Evolutionary conservation across 139 green algal species (phyloP), one percentile per base, ranked within the genome.

Genomic region (Tetradesmus lagerheimii): DNA sequence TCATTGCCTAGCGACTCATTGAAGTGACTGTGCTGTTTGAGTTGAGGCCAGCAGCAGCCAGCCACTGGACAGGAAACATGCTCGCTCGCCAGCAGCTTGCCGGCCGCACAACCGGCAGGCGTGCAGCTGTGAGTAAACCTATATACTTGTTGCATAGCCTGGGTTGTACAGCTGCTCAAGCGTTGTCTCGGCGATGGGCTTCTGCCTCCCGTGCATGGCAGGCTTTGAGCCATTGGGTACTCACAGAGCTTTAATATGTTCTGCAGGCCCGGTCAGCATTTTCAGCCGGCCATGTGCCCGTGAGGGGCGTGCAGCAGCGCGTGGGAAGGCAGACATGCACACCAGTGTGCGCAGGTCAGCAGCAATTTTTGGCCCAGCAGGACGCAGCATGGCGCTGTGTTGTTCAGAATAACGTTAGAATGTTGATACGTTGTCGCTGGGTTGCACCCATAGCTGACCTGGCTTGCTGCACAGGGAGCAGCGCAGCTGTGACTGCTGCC

Each of bases 261-360:
- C 1, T 38, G 85, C 85, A 83, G 85, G 37, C 75, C 34, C 75
- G 47, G 4, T 20, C 34, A 29, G 86, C 86, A 1, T 90, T 90
- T 34, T 27, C 50, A 50, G 35, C 67, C 20, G 86, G 86, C 45
- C 25, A 38, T 37, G 23, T 64, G 37, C 25, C 20, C 25, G 45
- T 78, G 11, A 39, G 71, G 75, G 29, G 45, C 74, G 35, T 85
- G 45, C 85, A 83, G 45, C 35, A n/a, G 47, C 75, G 43, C 47
- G 34, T 45, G 12, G 47, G 53, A 27, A 62, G 74, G 86, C 74
- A 75, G 74, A 47, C 50, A 25, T 71, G 47, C 74, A 50, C 86
- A 20, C 31, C 75, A 50, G 45, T 90, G 47, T 90, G 86, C 86
- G 64, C 82, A 90, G 86, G 86, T 90, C 43, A 39, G 85, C 14